A percentile compares a stretch with the other conserved stretches of the same genome.
phyloP scores from a whole-genome alignment of 352 stramenopile genomes.

The Phytophthora syringae region DNA sequence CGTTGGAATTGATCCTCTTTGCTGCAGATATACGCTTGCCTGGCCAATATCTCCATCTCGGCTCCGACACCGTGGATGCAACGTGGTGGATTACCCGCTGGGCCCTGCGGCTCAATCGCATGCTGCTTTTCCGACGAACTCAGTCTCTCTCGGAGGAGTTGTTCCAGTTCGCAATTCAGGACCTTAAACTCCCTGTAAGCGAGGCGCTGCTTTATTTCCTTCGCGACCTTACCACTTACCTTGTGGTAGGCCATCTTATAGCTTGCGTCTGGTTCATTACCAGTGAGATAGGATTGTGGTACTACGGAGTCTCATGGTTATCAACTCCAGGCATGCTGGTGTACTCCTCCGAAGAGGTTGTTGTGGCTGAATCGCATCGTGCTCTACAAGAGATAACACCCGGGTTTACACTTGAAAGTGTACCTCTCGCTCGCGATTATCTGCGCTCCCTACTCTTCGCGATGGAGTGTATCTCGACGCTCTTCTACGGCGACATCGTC shows the following conservation, averaged over 20 bases:
- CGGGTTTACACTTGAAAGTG: slow-evolving; percentile 17
- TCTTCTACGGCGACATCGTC: slow-evolving; percentile 75
- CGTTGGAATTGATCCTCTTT: slow-evolving; percentile 50
- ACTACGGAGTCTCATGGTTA: slow-evolving; percentile 62
- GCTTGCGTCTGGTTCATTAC: slow-evolving; percentile 65
- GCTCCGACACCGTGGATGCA: neutral
- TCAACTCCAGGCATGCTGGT: slow-evolving; percentile 60
- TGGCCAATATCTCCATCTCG: neutral
- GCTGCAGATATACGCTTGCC: slow-evolving; percentile 22
- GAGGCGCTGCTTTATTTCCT: slow-evolving; percentile 57
- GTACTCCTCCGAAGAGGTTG: slow-evolving; percentile 3
- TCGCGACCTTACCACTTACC: slow-evolving; percentile 50
- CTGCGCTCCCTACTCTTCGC: slow-evolving; percentile 68
- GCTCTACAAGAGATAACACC: slow-evolving; percentile 4
- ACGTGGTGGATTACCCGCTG: slow-evolving; percentile 47
- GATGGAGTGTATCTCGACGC: no score
- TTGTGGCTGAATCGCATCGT: slow-evolving; percentile 10
- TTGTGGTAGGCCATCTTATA: slow-evolving; percentile 68
- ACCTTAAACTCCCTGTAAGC: slow-evolving; percentile 49
- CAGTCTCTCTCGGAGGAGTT: slow-evolving; percentile 49
- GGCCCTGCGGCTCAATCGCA: slow-evolving; percentile 63
- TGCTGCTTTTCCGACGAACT: slow-evolving; percentile 50
- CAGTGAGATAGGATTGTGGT: slow-evolving; percentile 43
- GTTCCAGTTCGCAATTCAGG: slow-evolving; percentile 72
- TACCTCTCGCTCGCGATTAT: slow-evolving; percentile 65